phyloP scores from a whole-genome alignment of 208 protist genomes.

The Novymonas esmeraldas region DNA sequence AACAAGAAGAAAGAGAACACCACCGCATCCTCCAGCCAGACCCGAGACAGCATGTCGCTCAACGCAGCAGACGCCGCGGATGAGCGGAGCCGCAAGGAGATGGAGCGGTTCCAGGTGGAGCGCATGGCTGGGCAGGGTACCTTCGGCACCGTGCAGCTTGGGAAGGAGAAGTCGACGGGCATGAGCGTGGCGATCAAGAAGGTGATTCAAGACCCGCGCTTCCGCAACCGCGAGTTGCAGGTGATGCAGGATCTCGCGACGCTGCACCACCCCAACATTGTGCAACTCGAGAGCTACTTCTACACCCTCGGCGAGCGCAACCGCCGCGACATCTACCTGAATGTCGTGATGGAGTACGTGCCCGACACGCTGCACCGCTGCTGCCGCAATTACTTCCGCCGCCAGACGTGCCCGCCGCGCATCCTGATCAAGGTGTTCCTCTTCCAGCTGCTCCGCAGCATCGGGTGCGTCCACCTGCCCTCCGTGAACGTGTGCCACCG shows the following conservation, averaged over 20 bases:
- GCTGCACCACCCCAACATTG: constrained; percentile 94
- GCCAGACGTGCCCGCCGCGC: constrained; percentile 67
- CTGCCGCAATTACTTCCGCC: constrained; percentile 94
- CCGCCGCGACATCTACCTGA: constrained; percentile 98
- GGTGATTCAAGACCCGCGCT: constrained; percentile 97
- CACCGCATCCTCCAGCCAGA: constrained; percentile 17
- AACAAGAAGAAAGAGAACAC: constrained; percentile 33
- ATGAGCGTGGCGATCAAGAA: constrained; percentile 85
- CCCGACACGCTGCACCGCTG: constrained; percentile 98
- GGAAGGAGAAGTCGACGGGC: constrained; percentile 72
- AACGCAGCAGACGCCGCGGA: constrained; percentile 71
- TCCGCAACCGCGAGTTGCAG: constrained; percentile 97
- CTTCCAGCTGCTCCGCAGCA: constrained; percentile 89
- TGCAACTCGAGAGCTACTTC: constrained; percentile 96
- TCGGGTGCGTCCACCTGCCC: constrained; percentile 96
- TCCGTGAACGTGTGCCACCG: constrained; percentile 95
- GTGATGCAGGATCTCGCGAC: constrained; percentile 90
- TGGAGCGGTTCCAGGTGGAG: constrained; percentile 90
- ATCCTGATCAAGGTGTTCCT: constrained; percentile 87
- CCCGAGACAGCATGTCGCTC: constrained; percentile 46
- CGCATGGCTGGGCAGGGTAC: constrained; percentile 96
- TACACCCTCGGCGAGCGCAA: constrained; percentile 94
- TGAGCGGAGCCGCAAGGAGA: constrained; percentile 72
- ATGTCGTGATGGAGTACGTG: constrained; percentile 99
- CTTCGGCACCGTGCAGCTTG: constrained; percentile 97